Conservation (phyloP, 768 basidiomycete genomes). For the Phlebiopsis flavidoalba region DNA sequence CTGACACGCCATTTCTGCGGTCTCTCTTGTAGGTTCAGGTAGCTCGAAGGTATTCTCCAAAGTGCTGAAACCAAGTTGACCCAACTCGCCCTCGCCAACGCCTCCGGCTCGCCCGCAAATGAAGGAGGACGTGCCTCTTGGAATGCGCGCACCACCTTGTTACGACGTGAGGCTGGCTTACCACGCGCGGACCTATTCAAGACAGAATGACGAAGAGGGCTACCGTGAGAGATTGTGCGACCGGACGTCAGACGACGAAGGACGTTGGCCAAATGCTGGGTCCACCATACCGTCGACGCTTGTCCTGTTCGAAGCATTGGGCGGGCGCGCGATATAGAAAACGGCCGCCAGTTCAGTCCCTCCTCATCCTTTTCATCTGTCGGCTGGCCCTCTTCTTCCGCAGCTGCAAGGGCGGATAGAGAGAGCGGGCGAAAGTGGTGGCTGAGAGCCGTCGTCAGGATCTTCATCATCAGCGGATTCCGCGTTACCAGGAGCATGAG, state of each 20-base stretch:
- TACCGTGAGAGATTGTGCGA: conserved; percentile 40
- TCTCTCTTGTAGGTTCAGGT: conserved; percentile 34
- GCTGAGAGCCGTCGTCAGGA: conserved; percentile 19
- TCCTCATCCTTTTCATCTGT: conserved; percentile 39
- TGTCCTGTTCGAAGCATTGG: conserved; percentile 48
- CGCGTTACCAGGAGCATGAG: conserved; percentile 45
- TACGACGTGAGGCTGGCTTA: conserved; percentile 45
- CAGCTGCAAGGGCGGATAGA: conserved; percentile 11
- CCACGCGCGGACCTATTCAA: conserved; percentile 46
- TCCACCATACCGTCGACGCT: conserved; percentile 89
- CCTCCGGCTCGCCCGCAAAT: conserved; percentile 66
- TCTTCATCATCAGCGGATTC: conserved; percentile 39
- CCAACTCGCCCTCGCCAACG: conserved; percentile 58
- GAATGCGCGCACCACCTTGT: conserved; percentile 61
- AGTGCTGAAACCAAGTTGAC: conserved; percentile 39
- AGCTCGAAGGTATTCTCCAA: conserved; percentile 33
- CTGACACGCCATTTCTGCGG: conserved; percentile 61
- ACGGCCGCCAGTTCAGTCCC: conserved; percentile 20
- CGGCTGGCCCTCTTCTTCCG: conserved; percentile 29
- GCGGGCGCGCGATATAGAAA: conserved; percentile 38
- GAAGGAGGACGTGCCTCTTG: conserved; percentile 68
- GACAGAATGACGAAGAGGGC: conserved; percentile 58
- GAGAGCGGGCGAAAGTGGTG: conserved; percentile 29
- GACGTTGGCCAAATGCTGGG: conserved; percentile 75
- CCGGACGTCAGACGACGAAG: conserved; percentile 50